These are phyloP conservation scores for Talaromyces sp. DNA, from an alignment of 2,329 filamentous ascomycete genomes.

Conservation along the genomic window DNA sequence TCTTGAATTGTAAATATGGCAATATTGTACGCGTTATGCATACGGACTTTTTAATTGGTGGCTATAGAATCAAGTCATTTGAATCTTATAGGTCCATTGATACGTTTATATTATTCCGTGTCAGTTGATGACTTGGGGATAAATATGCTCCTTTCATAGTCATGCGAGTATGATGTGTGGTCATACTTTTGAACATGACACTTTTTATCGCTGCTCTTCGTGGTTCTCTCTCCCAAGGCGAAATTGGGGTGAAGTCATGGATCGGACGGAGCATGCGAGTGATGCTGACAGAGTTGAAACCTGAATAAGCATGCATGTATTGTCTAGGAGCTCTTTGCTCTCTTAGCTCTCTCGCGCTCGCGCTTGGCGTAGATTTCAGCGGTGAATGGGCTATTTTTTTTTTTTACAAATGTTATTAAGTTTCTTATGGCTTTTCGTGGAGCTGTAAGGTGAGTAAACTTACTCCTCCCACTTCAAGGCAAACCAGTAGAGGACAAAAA, in stretches of 20 bases:
- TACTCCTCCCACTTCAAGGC: conserved; percentile 81
- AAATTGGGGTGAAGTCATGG: not conserved
- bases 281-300: not conserved
- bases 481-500: conserved; percentile 71
- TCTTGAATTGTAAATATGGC: not conserved
- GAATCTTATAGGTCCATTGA: not conserved
- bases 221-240: not conserved
- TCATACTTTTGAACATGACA: not conserved
- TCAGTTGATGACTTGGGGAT: not conserved
- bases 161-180: not conserved
- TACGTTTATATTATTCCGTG: not conserved
- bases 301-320: not conserved
- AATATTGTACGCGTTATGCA: not conserved
- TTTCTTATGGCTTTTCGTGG: not conserved
- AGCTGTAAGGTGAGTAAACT: conserved; percentile 19
- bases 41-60: not conserved
- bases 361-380: conserved; percentile 82
- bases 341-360: conserved; percentile 36
- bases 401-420: not conserved
- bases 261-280: not conserved
- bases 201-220: not conserved
- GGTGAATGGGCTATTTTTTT: conserved; percentile 66
- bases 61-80: not conserved
- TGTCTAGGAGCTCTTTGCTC: conserved; percentile 31
- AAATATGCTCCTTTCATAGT: not conserved